phyloP scores from a whole-genome alignment of 345 rosid species.

The Sisymbrium irio region DNA sequence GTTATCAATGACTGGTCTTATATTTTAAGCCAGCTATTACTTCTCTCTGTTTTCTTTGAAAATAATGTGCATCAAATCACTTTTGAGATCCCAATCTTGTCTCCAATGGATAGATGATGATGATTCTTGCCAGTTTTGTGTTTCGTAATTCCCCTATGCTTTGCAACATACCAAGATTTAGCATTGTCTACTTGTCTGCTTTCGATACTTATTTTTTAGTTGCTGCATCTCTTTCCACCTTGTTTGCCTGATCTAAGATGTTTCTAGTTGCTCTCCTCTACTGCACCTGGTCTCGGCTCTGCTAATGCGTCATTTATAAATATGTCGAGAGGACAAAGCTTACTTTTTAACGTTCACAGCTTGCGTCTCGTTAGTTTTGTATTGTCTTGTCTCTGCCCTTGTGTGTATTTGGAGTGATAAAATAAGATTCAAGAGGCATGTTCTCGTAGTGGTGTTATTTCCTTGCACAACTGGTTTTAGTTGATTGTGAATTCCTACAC shows the following conservation, averaged over 20 bases:
- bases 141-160: slow-evolving; percentile 10
- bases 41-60: slow-evolving; percentile 4
- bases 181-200: background rate
- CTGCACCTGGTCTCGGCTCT: background rate
- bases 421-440: background rate
- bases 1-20: slow-evolving; percentile 21
- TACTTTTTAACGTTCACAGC: background rate
- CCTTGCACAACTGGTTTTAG: background rate
- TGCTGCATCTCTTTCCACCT: too few species aligned
- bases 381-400: slow-evolving; percentile 3
- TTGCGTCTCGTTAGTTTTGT: background rate
- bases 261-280: background rate
- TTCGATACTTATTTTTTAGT: too few species aligned
- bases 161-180: background rate
- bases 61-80: slow-evolving; percentile 31
- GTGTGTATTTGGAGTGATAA: background rate
- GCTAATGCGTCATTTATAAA: background rate
- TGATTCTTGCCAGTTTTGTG: slow-evolving; percentile 4
- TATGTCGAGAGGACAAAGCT: background rate
- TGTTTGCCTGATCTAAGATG: background rate
- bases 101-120: slow-evolving; percentile 11
- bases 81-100: slow-evolving; percentile 6
- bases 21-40: slow-evolving; percentile 1
- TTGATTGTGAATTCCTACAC: background rate
- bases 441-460: background rate